A percentile compares a stretch with the other conserved stretches of the same genome.
These are phyloP conservation scores for Arthromyces matolae DNA, from an alignment of 768 basidiomycete genomes.

Conservation along the genomic window DNA sequence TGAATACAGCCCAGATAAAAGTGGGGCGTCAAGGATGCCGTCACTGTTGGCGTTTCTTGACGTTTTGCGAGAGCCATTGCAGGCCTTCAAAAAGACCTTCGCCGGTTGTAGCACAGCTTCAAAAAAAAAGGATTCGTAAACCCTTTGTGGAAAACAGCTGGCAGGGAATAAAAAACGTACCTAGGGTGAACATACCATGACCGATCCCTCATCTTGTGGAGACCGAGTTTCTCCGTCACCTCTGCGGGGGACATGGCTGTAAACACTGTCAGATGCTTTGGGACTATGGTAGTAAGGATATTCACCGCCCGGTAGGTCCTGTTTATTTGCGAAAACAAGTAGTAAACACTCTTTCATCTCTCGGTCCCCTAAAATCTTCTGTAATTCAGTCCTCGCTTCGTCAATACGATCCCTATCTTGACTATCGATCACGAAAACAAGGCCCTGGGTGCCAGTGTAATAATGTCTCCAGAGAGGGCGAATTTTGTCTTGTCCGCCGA, in stretches of 20 bases:
- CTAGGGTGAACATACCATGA: constrained; percentile 99
- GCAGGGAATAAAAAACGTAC: constrained; percentile 48
- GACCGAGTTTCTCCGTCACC: constrained; percentile 93
- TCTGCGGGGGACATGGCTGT: constrained; percentile 98
- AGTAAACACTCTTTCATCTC: constrained; percentile 98
- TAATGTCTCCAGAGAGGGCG: constrained; percentile 98
- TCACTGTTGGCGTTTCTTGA: constrained; percentile 85
- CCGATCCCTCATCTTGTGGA: constrained; percentile 94
- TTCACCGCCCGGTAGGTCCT: constrained; percentile 94
- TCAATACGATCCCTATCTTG: constrained; percentile 94
- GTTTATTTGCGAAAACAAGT: constrained; percentile 99
- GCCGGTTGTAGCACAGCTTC: constrained; percentile 91
- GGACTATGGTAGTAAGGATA: constrained; percentile 12
- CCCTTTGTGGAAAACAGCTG: not conserved
- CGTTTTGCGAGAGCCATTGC: constrained; percentile 96
- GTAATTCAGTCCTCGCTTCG: constrained; percentile 93
- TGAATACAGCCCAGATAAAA: constrained; percentile 21
- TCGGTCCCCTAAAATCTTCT: constrained; percentile 91
- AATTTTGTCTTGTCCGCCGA: constrained; percentile 99
- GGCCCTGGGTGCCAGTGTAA: constrained; percentile 97
- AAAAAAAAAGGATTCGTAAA: constrained; percentile 7
- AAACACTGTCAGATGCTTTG: not conserved
- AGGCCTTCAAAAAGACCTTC: constrained; percentile 97
- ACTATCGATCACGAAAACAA: constrained; percentile 97
- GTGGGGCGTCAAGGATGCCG: constrained; percentile 12